Conservation (phyloP, 371 early-diverging fungal genomes). For the Mucor velutinosus region DNA sequence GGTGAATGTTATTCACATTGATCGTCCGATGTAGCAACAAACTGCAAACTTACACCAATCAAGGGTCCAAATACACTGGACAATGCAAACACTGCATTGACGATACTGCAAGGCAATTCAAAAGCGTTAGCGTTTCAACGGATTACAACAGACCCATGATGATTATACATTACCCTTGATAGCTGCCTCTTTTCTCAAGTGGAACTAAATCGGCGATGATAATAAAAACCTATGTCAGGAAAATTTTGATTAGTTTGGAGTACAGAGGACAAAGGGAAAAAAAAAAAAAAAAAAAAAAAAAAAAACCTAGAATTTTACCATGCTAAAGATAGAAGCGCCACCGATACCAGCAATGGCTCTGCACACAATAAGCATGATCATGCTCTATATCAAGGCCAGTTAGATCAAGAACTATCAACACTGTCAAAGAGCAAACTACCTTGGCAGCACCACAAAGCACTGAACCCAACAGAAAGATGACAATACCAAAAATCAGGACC, state of each 20-base stretch:
- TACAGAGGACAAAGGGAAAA: constrained; percentile 69
- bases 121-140: background rate
- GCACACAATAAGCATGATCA: constrained; percentile 66
- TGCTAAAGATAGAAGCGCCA: constrained; percentile 60
- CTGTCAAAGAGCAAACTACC: constrained; percentile 16
- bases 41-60: constrained; percentile 36
- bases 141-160: too few relatives aligned
- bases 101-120: constrained; percentile 20
- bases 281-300: too few relatives aligned
- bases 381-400: constrained; percentile 52
- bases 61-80: constrained; percentile 49
- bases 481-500: constrained; percentile 57
- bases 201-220: constrained; percentile 65
- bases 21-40: background rate
- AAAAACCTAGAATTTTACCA: constrained; percentile 42
- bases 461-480: constrained; percentile 64
- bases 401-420: constrained; percentile 67
- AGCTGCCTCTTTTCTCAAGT: constrained; percentile 57
- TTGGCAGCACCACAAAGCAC: constrained; percentile 59
- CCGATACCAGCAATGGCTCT: constrained; percentile 69
- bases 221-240: constrained; percentile 48
- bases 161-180: constrained; percentile 42
- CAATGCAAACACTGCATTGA: constrained; percentile 52
- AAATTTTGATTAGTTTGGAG: constrained; percentile 16
- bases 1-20: background rate